phyloP scores from a whole-genome alignment of 305 asterid genomes.

The Coffea humblotiana region DNA sequence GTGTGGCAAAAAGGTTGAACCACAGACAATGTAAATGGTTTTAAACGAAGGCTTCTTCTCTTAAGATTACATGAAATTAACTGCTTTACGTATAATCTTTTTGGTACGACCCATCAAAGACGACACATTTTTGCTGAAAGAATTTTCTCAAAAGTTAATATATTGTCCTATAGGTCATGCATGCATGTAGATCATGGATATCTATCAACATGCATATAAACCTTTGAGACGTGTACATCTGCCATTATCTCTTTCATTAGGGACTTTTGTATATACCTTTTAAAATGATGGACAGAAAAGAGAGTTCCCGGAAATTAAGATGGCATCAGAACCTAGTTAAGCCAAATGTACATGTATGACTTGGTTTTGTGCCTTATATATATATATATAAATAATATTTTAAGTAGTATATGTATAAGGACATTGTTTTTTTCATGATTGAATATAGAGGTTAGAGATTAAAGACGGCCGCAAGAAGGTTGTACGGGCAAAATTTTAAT shows the following conservation, averaged over 20 bases:
- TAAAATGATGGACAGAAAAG: neutral
- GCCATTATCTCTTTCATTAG: neutral
- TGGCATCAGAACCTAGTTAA: neutral
- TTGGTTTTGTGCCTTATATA: neutral
- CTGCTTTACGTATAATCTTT: neutral
- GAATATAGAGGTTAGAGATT: neutral
- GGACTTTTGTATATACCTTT: neutral
- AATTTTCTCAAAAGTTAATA: neutral
- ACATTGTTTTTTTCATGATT: neutral
- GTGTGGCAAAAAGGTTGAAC: neutral
- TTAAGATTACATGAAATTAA: neutral
- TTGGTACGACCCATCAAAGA: neutral
- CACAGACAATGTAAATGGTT: constrained; percentile 1
- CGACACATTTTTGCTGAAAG: neutral
- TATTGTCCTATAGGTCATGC: neutral
- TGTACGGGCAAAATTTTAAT: neutral
- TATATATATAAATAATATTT: too few relatives aligned
- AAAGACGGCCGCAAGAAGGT: neutral
- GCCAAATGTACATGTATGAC: neutral
- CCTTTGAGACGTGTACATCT: neutral
- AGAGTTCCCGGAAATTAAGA: neutral
- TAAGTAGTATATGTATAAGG: neutral
- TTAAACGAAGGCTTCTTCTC: constrained; percentile 15
- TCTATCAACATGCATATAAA: neutral
- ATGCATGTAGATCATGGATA: neutral